A percentile compares a stretch with the other conserved stretches of the same genome.
Evolutionary conservation across 2,329 filamentous ascomycete genomes (phyloP).

Genomic region (Ceratocystis ficicola): DNA sequence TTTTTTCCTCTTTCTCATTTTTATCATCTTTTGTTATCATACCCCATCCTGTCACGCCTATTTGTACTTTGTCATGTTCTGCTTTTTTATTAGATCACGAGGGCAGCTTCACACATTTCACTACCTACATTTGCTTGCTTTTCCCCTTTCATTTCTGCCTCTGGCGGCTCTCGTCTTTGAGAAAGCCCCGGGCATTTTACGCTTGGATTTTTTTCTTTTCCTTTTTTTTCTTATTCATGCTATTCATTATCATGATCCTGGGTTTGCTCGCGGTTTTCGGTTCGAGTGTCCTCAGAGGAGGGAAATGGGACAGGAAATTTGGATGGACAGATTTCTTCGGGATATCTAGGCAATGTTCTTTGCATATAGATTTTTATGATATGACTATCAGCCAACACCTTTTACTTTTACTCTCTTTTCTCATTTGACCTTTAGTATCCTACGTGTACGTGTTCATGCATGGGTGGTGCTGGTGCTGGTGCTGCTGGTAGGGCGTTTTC

Average conservation of each 20-base stretch:
- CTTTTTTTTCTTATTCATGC: neutral
- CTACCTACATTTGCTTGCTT: neutral
- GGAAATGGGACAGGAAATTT: constrained; percentile 7
- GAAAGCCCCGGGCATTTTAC: neutral
- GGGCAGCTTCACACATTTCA: constrained; percentile 7
- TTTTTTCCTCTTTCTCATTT: neutral
- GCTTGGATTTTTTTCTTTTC: neutral
- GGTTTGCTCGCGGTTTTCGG: neutral
- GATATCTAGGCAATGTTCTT: constrained; percentile 11
- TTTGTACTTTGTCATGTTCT: constrained; percentile 8
- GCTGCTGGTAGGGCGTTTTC: neutral
- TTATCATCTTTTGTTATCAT: neutral
- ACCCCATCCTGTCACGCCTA: constrained; percentile 11
- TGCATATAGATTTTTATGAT: constrained; percentile 17
- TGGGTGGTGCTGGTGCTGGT: neutral
- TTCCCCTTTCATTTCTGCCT: neutral
- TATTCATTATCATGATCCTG: neutral
- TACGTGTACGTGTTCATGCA: neutral
- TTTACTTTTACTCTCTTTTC: constrained; percentile 1
- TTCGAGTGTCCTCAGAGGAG: neutral
- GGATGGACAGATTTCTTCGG: constrained; percentile 3
- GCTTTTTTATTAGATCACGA: constrained; percentile 8
- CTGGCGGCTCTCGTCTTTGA: neutral
- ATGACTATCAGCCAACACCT: constrained; percentile 8
- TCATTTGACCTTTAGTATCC: neutral